phyloP scores from a whole-genome alignment of 495 filamentous ascomycete genomes.

The Penicillium ochrochloron region DNA sequence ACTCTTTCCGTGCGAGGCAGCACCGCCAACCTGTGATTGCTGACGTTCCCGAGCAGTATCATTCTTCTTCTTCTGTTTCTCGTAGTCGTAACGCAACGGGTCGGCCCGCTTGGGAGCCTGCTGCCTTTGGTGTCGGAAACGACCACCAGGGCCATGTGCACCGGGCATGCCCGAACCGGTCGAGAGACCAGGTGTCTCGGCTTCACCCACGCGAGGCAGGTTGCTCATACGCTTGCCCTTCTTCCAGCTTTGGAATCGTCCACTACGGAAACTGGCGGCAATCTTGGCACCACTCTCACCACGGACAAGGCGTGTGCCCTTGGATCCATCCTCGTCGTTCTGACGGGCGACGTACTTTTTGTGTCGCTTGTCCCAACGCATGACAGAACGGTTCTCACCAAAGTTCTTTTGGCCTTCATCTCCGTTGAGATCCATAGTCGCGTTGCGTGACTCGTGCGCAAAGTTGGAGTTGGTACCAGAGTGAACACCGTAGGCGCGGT shows the following conservation, averaged over 20 bases:
- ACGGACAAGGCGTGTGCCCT: conserved; percentile 79
- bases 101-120: conserved; percentile 91
- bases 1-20: conserved; percentile 70
- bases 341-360: conserved; percentile 89
- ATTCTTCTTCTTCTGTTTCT: conserved; percentile 87
- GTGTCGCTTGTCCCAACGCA: conserved; percentile 96
- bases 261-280: conserved; percentile 87
- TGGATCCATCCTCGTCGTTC: conserved; percentile 94
- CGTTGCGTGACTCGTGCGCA: conserved; percentile 77
- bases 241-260: conserved; percentile 90
- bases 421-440: conserved; percentile 85
- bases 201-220: conserved; percentile 80
- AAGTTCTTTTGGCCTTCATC: conserved; percentile 82
- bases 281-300: conserved; percentile 97
- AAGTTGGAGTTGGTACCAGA: conserved; percentile 78
- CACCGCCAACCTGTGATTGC: conserved; percentile 35
- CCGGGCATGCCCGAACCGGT: conserved; percentile 38
- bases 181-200: conserved; percentile 58
- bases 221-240: conserved; percentile 78
- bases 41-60: conserved; percentile 79
- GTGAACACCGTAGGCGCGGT: conserved; percentile 89
- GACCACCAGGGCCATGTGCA: conserved; percentile 37
- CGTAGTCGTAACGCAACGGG: conserved; percentile 84
- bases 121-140: conserved; percentile 79
- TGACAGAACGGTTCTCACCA: conserved; percentile 69